Conservation (phyloP, 352 stramenopile species). For the Phytophthora lateralis region DNA sequence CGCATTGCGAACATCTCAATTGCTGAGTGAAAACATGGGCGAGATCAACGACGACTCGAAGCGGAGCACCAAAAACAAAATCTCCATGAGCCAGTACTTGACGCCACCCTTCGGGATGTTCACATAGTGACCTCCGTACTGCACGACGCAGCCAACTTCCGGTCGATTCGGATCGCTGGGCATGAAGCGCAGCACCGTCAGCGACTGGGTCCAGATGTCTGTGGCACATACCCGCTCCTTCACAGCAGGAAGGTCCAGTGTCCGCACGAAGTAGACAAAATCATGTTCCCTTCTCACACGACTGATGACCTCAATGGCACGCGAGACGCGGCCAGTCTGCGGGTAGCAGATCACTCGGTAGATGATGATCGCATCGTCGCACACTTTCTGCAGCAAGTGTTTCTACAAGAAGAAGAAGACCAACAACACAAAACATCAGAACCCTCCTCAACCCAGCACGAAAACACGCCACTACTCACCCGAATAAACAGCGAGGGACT, state of each 20-base stretch:
- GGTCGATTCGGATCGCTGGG: conserved; percentile 36
- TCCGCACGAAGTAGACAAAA: conserved; percentile 53
- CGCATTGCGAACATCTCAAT: conserved; percentile 15
- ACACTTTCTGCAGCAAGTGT: conserved; percentile 53
- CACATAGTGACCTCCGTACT: conserved; percentile 50
- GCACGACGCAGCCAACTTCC: conserved; percentile 42
- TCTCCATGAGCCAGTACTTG: conserved; percentile 65
- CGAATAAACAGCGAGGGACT: conserved; percentile 50
- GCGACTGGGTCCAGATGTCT: conserved; percentile 45
- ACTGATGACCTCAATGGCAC: conserved; percentile 53
- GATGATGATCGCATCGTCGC: conserved; percentile 53
- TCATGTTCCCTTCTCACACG: conserved; percentile 47
- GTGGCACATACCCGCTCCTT: conserved; percentile 39
- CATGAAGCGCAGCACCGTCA: conserved; percentile 55
- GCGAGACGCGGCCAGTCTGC: conserved; percentile 41
- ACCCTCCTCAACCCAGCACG: not conserved
- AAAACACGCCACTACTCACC: conserved; percentile 25
- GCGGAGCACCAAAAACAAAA: conserved; percentile 58
- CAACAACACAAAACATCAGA: conserved; percentile 1
- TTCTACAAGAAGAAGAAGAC: conserved; percentile 32
- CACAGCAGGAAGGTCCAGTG: conserved; percentile 43
- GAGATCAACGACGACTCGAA: conserved; percentile 57
- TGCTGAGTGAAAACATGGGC: conserved; percentile 50
- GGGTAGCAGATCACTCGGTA: conserved; percentile 59
- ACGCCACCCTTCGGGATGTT: conserved; percentile 46